Conservation (phyloP, 805 yeast genomes). For the Schwanniomyces polymorphus region DNA sequence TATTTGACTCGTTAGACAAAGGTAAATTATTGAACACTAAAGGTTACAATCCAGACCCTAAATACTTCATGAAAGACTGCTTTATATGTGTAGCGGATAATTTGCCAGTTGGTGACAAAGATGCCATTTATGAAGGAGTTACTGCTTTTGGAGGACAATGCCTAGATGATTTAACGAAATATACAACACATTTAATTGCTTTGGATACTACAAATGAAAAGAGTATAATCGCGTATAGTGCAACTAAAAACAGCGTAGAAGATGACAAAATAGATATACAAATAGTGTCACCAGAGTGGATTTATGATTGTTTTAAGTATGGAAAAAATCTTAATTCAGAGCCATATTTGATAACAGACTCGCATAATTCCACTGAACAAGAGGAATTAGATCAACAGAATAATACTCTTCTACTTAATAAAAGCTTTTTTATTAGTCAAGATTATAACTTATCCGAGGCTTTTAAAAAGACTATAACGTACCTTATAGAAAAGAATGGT, state of each 20-base stretch:
- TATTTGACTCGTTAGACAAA: conserved; percentile 44
- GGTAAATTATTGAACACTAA: conserved; percentile 50
- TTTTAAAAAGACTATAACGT: conserved; percentile 36
- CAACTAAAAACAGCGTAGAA: conserved; percentile 12
- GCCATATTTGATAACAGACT: conserved; percentile 49
- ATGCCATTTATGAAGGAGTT: conserved; percentile 67
- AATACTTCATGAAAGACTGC: conserved; percentile 59
- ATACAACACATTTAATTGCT: conserved; percentile 79
- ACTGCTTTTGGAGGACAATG: conserved; percentile 77
- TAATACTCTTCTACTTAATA: conserved; percentile 10
- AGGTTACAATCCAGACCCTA: conserved; percentile 71
- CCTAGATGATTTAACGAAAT: conserved; percentile 59
- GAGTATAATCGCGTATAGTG: conserved; percentile 53
- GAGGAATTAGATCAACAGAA: conserved; percentile 4
- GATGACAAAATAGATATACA: conserved; percentile 44
- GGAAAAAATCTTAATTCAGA: conserved; percentile 51
- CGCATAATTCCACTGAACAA: conserved; percentile 2
- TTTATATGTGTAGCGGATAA: conserved; percentile 61
- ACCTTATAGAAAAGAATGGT: conserved; percentile 52
- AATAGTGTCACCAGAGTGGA: conserved; percentile 78
- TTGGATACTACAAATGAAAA: conserved; percentile 53
- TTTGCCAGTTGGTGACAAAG: conserved; percentile 58
- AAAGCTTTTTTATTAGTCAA: conserved; percentile 48
- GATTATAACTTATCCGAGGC: conserved; percentile 58
- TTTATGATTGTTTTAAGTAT: conserved; percentile 64